phyloP scores from a whole-genome alignment of 257 asterid genomes.

The Nicotiana tomentosiformis region DNA sequence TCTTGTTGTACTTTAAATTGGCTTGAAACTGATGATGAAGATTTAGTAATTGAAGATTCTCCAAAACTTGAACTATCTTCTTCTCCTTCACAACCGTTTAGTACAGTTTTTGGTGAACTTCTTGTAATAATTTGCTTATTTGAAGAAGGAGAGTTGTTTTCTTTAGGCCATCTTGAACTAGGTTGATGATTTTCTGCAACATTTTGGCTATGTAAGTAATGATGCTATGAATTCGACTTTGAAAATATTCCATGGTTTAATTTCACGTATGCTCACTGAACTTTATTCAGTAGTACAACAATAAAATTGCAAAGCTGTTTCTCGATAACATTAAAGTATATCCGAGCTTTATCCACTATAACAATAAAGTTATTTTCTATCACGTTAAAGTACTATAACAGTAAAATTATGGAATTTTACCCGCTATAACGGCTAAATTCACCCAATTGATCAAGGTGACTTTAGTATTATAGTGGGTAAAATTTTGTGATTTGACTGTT shows the following conservation, averaged over 20 bases:
- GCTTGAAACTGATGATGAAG: slow-evolving; percentile 14
- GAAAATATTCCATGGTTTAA: neutral
- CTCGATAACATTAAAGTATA: neutral
- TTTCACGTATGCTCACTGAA: neutral
- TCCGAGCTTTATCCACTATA: neutral
- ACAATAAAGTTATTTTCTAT: neutral
- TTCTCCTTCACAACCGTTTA: slow-evolving; percentile 40
- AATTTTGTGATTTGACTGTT: neutral
- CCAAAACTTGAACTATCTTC: slow-evolving; percentile 42
- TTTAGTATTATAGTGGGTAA: neutral
- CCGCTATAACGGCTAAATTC: neutral
- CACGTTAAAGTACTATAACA: neutral
- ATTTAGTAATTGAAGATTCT: slow-evolving; percentile 24
- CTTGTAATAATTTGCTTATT: slow-evolving; percentile 20
- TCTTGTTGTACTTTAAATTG: slow-evolving; percentile 15
- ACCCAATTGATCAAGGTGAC: neutral
- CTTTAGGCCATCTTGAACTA: slow-evolving; percentile 37
- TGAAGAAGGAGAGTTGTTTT: slow-evolving; percentile 45
- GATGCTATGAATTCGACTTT: neutral
- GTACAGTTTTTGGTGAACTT: slow-evolving; percentile 57
- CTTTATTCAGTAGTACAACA: neutral
- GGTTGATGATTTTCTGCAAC: slow-evolving; percentile 35
- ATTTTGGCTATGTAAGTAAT: neutral
- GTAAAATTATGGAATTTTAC: neutral
- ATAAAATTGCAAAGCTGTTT: neutral